These are phyloP conservation scores for Tritrichomonas musculus DNA, from an alignment of 208 protist species.

Conservation along the genomic window DNA sequence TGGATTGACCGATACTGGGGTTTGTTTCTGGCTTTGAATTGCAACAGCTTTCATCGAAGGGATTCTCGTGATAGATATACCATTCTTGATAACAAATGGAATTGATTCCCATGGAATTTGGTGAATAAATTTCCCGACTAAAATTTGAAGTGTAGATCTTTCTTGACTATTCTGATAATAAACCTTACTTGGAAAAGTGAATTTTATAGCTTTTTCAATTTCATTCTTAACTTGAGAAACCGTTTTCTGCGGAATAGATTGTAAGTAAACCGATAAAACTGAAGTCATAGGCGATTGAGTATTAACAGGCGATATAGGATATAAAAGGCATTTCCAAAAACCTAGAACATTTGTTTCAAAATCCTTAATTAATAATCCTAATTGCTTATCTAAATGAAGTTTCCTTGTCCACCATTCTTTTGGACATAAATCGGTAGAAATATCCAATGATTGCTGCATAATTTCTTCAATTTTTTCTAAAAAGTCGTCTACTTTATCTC, in stretches of 20 bases:
- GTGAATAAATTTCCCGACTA: neutral
- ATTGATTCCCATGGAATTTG: neutral
- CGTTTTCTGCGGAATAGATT: neutral
- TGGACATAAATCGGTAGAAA: neutral
- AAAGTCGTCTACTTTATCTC: neutral
- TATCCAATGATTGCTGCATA: neutral
- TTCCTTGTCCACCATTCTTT: neutral
- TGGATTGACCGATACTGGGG: neutral
- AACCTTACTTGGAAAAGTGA: neutral
- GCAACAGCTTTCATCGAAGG: neutral
- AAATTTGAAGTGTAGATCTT: neutral
- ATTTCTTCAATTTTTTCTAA: neutral
- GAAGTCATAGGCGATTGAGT: neutral
- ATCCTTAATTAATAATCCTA: neutral
- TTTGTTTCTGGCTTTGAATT: neutral
- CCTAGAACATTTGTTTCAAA: neutral
- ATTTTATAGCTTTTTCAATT: neutral
- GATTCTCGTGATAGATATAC: neutral
- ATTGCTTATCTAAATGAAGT: neutral
- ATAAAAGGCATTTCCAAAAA: neutral
- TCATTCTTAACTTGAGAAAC: neutral
- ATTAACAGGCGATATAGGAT: neutral
- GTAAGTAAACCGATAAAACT: neutral
- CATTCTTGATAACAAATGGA: neutral
- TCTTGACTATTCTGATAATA: neutral